phyloP scores from a whole-genome alignment of 305 asterid genomes.

The Plantago coronopus region DNA sequence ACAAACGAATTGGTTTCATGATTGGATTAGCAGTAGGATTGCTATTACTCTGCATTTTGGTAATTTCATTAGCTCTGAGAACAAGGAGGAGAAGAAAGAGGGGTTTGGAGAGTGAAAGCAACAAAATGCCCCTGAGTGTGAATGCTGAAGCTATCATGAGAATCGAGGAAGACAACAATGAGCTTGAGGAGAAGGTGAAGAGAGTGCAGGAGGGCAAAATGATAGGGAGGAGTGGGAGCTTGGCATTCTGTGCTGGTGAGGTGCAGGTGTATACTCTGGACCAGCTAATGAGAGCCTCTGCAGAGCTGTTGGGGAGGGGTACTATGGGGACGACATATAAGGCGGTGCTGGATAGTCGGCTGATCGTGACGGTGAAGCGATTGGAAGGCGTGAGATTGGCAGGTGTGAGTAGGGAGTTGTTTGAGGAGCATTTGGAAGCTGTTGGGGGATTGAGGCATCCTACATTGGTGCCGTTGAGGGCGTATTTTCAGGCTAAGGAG shows the following conservation, averaged over 20 bases:
- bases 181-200: slow-evolving; percentile 66
- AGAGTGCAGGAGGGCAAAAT: slow-evolving; percentile 52
- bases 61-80: slow-evolving; percentile 29
- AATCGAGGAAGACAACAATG: slow-evolving; percentile 65
- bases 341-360: slow-evolving; percentile 75
- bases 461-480: slow-evolving; percentile 74
- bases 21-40: slow-evolving; percentile 45
- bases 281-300: slow-evolving; percentile 85
- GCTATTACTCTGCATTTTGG: slow-evolving; percentile 24
- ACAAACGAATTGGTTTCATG: slow-evolving; percentile 34
- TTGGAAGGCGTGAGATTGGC: slow-evolving; percentile 60
- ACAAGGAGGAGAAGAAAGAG: slow-evolving; percentile 25
- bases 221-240: slow-evolving; percentile 65
- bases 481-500: slow-evolving; percentile 79
- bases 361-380: slow-evolving; percentile 85
- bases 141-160: slow-evolving; percentile 61
- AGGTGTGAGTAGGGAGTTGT: slow-evolving; percentile 46
- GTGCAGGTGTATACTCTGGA: slow-evolving; percentile 69
- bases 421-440: slow-evolving; percentile 70
- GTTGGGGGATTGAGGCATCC: slow-evolving; percentile 83
- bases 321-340: slow-evolving; percentile 80
- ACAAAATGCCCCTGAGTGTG: slow-evolving; percentile 40
- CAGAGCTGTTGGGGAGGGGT: slow-evolving; percentile 86
- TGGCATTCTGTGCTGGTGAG: slow-evolving; percentile 83
- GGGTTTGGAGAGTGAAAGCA: slow-evolving; percentile 8